These are phyloP conservation scores for Nannizziopsis barbatae DNA, from an alignment of 2,329 filamentous ascomycete species.

Conservation along the genomic window DNA sequence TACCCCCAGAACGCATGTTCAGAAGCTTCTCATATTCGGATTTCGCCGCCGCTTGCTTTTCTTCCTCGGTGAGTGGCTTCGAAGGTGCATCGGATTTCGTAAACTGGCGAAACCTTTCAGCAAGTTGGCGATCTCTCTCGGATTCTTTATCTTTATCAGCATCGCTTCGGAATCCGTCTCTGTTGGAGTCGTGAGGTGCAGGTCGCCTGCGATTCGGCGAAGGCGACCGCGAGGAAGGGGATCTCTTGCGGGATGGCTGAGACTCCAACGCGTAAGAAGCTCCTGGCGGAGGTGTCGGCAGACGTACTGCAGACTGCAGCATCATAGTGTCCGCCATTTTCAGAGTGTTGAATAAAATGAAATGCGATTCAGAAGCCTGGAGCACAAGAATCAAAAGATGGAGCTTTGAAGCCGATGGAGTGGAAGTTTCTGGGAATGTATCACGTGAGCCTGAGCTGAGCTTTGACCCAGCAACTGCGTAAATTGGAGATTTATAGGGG, in stretches of 20 bases:
- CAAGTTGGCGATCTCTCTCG: constrained; percentile 41
- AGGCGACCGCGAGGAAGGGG: constrained; percentile 44
- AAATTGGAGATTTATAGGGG: too few relatives aligned
- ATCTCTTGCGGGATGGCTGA: constrained; percentile 46
- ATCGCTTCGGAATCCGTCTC: constrained; percentile 39
- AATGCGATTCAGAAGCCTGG: neutral
- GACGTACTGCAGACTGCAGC: constrained; percentile 47
- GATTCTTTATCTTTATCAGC: constrained; percentile 40
- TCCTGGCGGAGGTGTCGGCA: constrained; percentile 46
- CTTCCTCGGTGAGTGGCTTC: constrained; percentile 57
- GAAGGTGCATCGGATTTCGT: constrained; percentile 34
- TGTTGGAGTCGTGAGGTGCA: constrained; percentile 29
- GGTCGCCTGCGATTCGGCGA: constrained; percentile 42
- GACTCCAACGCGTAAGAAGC: constrained; percentile 39
- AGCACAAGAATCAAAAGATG: neutral
- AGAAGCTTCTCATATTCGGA: constrained; percentile 88
- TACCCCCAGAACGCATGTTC: constrained; percentile 86
- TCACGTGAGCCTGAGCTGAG: neutral
- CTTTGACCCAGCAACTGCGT: too few relatives aligned
- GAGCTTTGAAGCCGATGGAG: neutral
- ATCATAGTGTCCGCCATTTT: constrained; percentile 37
- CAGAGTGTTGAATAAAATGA: neutral
- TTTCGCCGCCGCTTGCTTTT: constrained; percentile 79
- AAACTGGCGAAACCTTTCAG: constrained; percentile 44
- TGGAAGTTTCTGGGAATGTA: neutral